Base-by-base conservation (phyloP, 2,329 filamentous ascomycete species). In the Huntiella abstrusa region DNA sequence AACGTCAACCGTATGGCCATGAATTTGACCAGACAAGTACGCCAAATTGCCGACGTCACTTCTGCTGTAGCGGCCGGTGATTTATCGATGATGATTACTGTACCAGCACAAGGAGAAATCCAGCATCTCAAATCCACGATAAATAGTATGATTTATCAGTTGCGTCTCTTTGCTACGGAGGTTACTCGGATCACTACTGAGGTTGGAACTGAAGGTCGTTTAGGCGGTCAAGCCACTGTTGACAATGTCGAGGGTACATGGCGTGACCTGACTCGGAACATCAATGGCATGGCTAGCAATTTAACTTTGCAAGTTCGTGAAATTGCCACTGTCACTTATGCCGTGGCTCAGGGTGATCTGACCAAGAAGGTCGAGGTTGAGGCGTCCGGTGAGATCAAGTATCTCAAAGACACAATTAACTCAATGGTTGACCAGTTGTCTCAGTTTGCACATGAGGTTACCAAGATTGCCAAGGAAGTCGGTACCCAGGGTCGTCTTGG, bases 381-480 rank as follows among this genome's bases (percentile, higher is more conserved):
- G 55, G 88, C 88, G 46, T 86, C 88, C 62, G 88, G 88, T 63
- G 88, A 96, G 62, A 93, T 96, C 53, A 73, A 91, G 53, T 79
- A 93, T 2, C 66, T 96, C 45, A 95, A 95, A 59, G 85, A 92
- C 57, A 96, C 88, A 39, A 93, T 95, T 66, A 95, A 95, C 60
- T 88, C 95, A 75, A 95, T 95, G 88, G 88, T 96, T 53, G 87
- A 87, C 59, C 77, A 88, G 52, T 67, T 96, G 43, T 92, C 91
- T 50, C 88, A 88, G 53, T 96, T 95, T 73, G 94, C 87, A 47
- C 86, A 92, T 54, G 87, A 94, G 58, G 82, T 96, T 52, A 91
- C 95, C 64, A 76, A 87, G 54, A 91, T 96, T 28, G 88, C 88
- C 50, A 86, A 91, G 56, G 91, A 96, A 61, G 91, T 96, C 54